Conservation (phyloP, 257 asterid species). For the Scutellaria baicalensis region DNA sequence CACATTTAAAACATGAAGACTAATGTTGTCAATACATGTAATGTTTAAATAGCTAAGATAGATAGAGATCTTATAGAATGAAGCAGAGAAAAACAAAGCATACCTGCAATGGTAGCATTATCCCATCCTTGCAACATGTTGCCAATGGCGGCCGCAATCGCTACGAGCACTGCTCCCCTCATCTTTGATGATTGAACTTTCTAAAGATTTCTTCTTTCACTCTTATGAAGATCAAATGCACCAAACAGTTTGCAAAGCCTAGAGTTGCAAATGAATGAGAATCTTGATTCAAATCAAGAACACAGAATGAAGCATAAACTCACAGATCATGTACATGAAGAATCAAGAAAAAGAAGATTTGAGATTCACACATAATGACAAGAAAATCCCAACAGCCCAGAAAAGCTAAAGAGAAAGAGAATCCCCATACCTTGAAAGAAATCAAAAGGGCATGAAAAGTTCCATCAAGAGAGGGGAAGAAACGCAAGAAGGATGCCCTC, state of each 20-base stretch:
- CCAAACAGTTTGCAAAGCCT: slow-evolving; percentile 1
- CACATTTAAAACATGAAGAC: too few species aligned
- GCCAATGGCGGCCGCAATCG: slow-evolving; percentile 85
- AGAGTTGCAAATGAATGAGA: background rate
- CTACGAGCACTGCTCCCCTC: slow-evolving; percentile 83
- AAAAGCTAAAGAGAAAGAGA: background rate
- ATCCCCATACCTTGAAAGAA: slow-evolving; percentile 22
- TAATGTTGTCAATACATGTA: too few species aligned
- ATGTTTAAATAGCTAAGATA: too few species aligned
- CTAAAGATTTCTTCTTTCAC: background rate
- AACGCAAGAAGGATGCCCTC: background rate
- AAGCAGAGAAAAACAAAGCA: background rate
- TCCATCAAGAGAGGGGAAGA: background rate
- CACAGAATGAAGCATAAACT: background rate
- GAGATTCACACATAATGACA: background rate
- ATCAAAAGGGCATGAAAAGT: slow-evolving; percentile 9
- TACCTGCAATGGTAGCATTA: slow-evolving; percentile 98
- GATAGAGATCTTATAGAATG: too few species aligned
- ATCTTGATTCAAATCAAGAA: background rate
- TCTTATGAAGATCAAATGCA: slow-evolving; percentile 4
- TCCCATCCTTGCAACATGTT: slow-evolving; percentile 98
- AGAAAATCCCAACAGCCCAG: background rate
- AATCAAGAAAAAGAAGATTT: background rate
- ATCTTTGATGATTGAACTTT: slow-evolving; percentile 22
- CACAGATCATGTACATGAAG: slow-evolving; percentile 7